Evolutionary conservation across 768 basidiomycete genomes (phyloP).

Genomic region (Cyathus striatus): DNA sequence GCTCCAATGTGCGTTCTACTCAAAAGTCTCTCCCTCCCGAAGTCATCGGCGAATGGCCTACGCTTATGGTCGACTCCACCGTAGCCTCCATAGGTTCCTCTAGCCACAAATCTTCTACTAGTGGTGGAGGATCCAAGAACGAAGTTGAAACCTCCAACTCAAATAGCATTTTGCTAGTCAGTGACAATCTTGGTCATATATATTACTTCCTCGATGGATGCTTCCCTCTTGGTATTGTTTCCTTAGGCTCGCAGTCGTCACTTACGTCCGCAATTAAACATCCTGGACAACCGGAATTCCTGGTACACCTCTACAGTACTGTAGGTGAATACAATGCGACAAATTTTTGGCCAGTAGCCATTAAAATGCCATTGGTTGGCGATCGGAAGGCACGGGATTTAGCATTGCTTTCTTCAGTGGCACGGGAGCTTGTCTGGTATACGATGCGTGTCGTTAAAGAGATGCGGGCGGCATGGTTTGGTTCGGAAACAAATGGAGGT

Average conservation of each 20-base stretch:
- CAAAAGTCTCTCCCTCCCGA: conserved; percentile 46
- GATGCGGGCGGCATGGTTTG: conserved; percentile 70
- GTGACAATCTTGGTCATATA: conserved; percentile 54
- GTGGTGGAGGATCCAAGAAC: conserved; percentile 24
- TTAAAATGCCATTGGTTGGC: conserved; percentile 55
- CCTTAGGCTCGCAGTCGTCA: conserved; percentile 23
- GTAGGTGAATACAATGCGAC: conserved; percentile 19
- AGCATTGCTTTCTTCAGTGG: conserved; percentile 63
- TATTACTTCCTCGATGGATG: conserved; percentile 73
- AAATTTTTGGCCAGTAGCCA: conserved; percentile 34
- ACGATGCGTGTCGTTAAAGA: conserved; percentile 65
- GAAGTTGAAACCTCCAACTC: conserved; percentile 48
- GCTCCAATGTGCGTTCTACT: conserved; percentile 46
- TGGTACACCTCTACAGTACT: conserved; percentile 36
- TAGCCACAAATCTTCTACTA: conserved; percentile 21
- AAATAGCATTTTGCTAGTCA: conserved; percentile 60
- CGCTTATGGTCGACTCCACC: conserved; percentile 46
- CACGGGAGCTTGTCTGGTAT: conserved; percentile 72
- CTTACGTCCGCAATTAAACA: conserved; percentile 43
- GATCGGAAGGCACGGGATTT: conserved; percentile 59
- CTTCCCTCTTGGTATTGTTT: conserved; percentile 60
- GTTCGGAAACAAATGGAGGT: conserved; percentile 58
- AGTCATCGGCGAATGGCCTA: conserved; percentile 66
- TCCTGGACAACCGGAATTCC: conserved; percentile 38
- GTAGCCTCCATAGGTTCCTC: conserved; percentile 58